Conservation (phyloP, 371 early-diverging fungal species). For the Parasitella parasitica region DNA sequence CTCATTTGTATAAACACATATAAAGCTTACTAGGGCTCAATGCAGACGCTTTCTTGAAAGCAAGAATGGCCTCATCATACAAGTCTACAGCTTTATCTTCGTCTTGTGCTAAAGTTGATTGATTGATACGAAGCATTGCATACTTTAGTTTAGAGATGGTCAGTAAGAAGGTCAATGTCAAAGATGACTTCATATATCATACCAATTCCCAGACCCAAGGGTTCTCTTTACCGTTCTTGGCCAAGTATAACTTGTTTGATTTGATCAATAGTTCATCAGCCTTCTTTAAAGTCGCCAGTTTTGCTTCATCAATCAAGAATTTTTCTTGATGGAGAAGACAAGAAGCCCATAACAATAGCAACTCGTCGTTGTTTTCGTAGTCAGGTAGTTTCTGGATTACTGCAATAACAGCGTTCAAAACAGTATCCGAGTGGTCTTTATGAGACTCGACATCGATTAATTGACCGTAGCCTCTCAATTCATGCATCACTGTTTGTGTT, state of each 20-base stretch:
- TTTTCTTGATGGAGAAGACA: constrained; percentile 32
- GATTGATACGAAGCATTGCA: constrained; percentile 35
- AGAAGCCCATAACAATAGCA: constrained; percentile 32
- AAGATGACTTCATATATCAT: neutral
- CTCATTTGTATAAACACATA: too few relatives aligned
- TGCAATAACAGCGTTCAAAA: constrained; percentile 18
- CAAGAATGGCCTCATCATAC: constrained; percentile 26
- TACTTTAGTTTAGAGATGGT: constrained; percentile 10
- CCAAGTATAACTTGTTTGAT: constrained; percentile 20
- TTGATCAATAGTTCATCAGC: constrained; percentile 19
- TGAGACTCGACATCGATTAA: constrained; percentile 32
- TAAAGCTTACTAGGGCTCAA: constrained; percentile 21
- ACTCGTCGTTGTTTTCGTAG: constrained; percentile 25
- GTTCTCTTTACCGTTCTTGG: constrained; percentile 27
- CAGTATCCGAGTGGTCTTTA: constrained; percentile 12
- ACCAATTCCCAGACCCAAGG: constrained; percentile 43
- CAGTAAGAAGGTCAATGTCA: neutral
- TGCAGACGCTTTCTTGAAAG: constrained; percentile 24
- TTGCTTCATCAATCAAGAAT: constrained; percentile 12
- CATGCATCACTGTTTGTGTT: constrained; percentile 19
- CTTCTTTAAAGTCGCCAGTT: constrained; percentile 18
- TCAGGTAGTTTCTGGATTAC: constrained; percentile 25
- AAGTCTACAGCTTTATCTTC: constrained; percentile 42
- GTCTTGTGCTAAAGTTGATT: constrained; percentile 34
- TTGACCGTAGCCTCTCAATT: constrained; percentile 32